These are phyloP conservation scores for Salicornia ramosissima DNA, from an alignment of 148 eudicot species.

Conservation along the genomic window DNA sequence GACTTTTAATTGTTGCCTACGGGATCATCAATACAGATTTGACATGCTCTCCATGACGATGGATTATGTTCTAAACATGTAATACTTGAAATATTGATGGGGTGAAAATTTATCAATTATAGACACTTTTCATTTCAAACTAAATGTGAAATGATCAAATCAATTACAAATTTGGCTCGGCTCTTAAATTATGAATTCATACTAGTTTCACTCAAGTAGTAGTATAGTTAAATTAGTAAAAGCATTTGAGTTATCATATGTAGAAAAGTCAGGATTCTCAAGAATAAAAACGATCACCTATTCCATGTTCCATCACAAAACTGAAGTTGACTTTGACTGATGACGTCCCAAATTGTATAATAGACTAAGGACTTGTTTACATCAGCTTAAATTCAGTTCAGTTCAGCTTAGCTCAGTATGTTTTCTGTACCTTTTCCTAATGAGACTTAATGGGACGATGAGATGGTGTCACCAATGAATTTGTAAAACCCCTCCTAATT, in stretches of 20 bases:
- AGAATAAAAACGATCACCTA: background rate
- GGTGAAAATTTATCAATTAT: background rate
- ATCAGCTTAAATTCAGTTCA: no score
- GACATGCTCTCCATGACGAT: no score
- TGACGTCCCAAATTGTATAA: background rate
- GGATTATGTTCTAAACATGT: background rate
- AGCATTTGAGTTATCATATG: background rate
- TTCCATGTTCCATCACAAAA: background rate
- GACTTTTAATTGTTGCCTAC: background rate
- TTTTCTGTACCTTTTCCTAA: no score
- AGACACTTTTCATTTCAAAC: background rate
- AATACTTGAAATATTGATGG: background rate
- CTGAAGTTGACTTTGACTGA: background rate
- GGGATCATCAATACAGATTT: no score
- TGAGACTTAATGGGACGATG: no score
- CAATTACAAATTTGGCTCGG: background rate
- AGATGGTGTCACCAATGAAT: no score
- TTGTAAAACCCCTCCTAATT: no score
- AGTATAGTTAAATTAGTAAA: no score
- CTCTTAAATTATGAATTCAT: no score
- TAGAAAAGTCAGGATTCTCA: background rate
- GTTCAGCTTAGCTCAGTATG: no score
- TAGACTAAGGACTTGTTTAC: no score
- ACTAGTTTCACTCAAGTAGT: no score
- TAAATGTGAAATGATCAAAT: background rate